phyloP scores from a whole-genome alignment of 352 stramenopile species.

The Phytophthora europaea region DNA sequence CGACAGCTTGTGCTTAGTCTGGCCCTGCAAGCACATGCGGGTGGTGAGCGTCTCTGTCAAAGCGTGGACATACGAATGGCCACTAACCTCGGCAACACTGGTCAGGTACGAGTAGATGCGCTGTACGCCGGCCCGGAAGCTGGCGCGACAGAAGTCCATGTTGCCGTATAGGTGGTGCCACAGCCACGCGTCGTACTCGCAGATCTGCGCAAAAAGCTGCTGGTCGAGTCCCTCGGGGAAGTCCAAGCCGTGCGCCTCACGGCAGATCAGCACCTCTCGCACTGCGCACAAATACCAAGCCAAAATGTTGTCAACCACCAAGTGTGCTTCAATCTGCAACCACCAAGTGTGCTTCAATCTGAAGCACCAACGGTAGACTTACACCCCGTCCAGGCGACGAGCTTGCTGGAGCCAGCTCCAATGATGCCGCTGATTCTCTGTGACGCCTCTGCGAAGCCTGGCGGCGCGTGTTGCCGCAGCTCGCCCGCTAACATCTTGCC shows the following conservation, averaged over 20 bases:
- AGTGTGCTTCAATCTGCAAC: no score
- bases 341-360: no score
- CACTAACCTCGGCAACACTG: slow-evolving; percentile 48
- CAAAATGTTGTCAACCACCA: slow-evolving; percentile 13
- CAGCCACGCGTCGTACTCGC: slow-evolving; percentile 77
- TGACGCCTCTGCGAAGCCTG: slow-evolving; percentile 45
- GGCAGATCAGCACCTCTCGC: slow-evolving; percentile 77
- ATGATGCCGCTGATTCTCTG: slow-evolving; percentile 59
- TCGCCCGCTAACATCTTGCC: slow-evolving; percentile 62
- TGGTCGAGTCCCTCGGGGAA: slow-evolving; percentile 64
- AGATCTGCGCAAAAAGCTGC: slow-evolving; percentile 71
- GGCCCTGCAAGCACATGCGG: background rate
- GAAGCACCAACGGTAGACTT: slow-evolving; percentile 19
- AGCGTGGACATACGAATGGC: background rate
- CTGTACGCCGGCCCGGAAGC: slow-evolving; percentile 67
- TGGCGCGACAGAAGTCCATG: slow-evolving; percentile 66
- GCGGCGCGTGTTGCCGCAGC: slow-evolving; percentile 55
- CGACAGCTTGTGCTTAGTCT: slow-evolving; percentile 60
- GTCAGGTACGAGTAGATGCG: slow-evolving; percentile 65
- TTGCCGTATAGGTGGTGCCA: slow-evolving; percentile 84
- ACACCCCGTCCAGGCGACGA: slow-evolving; percentile 79
- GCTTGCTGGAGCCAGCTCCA: slow-evolving; percentile 42
- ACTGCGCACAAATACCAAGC: slow-evolving; percentile 46
- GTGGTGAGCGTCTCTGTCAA: background rate
- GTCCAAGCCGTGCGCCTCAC: slow-evolving; percentile 63